A percentile compares a stretch with the other conserved stretches of the same genome.
Conservation (phyloP, 1,284 basidiomycete genomes). For the Cutaneotrichosporon dermatis region DNA sequence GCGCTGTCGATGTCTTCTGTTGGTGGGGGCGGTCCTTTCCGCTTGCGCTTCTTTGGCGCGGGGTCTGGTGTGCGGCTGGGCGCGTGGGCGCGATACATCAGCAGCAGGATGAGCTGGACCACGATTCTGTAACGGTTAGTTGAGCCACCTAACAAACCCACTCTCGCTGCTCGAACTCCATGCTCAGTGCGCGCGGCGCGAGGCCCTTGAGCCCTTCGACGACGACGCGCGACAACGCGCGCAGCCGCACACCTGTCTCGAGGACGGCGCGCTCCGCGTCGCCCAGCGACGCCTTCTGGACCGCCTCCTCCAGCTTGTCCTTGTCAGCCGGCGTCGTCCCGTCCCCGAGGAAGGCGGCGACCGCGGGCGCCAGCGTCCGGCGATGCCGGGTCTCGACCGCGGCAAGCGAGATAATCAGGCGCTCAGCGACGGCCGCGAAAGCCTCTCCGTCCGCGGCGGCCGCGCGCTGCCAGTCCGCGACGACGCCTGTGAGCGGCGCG, state of each 20-base stretch:
- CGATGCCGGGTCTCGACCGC: conserved; percentile 33
- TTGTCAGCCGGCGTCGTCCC: background rate
- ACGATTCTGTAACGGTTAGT: conserved; percentile 24
- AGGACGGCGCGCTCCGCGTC: conserved; percentile 21
- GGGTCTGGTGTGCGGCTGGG: background rate
- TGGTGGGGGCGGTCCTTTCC: conserved; percentile 1
- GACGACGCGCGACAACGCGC: conserved; percentile 19
- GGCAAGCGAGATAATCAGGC: background rate
- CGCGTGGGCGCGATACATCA: conserved; percentile 19
- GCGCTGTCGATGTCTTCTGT: conserved; percentile 26
- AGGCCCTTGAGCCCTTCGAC: conserved; percentile 23
- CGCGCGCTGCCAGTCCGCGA: conserved; percentile 24
- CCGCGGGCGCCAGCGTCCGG: conserved; percentile 21
- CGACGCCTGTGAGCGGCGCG: conserved; percentile 27
- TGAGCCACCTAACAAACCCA: conserved; percentile 18
- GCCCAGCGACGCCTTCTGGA: background rate
- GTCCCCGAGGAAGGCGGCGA: conserved; percentile 2
- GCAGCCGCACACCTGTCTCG: conserved; percentile 21
- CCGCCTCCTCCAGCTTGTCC: background rate
- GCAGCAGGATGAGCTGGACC: conserved; percentile 35
- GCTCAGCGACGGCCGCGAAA: background rate
- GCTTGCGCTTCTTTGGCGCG: conserved; percentile 14
- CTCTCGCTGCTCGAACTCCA: conserved; percentile 42
- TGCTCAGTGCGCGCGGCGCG: conserved; percentile 21
- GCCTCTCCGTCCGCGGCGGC: background rate